Conservation (phyloP, 768 basidiomycete genomes). For the Hericium rajendrae region DNA sequence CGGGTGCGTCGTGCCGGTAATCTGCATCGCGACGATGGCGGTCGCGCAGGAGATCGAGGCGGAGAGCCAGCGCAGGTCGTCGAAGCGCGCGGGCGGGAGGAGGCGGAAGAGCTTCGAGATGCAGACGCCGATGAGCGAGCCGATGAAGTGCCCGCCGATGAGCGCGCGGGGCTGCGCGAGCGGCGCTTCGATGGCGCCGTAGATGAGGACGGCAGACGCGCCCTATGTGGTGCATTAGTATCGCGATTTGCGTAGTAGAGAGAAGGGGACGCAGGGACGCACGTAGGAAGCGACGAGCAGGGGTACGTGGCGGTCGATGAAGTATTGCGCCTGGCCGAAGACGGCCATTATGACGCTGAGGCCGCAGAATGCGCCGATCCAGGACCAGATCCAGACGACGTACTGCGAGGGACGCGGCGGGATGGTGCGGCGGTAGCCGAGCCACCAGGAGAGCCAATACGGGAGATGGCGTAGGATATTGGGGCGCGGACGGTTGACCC, state of each 20-base stretch:
- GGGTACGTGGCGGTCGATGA: slow-evolving; percentile 35
- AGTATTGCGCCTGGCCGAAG: slow-evolving; percentile 39
- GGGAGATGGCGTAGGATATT: slow-evolving; percentile 1
- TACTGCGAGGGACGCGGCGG: slow-evolving; percentile 25
- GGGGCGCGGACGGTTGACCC: not conserved
- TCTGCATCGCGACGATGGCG: slow-evolving; percentile 36
- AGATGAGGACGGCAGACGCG: slow-evolving; percentile 45
- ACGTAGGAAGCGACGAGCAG: slow-evolving; percentile 41
- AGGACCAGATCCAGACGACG: slow-evolving; percentile 41
- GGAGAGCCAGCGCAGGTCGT: slow-evolving; percentile 39
- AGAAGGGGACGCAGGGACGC: slow-evolving; percentile 10
- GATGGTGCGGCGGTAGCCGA: slow-evolving; percentile 10
- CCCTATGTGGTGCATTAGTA: slow-evolving; percentile 26
- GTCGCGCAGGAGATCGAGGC: slow-evolving; percentile 32
- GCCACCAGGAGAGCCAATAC: not conserved
- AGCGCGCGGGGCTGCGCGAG: slow-evolving; percentile 44
- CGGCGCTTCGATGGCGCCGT: slow-evolving; percentile 42
- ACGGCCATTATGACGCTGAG: slow-evolving; percentile 40
- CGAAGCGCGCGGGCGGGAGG: slow-evolving; percentile 32
- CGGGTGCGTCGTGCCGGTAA: slow-evolving; percentile 43
- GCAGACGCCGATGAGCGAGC: slow-evolving; percentile 37
- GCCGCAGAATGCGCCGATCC: slow-evolving; percentile 41
- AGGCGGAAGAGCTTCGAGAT: slow-evolving; percentile 43
- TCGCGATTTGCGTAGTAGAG: not conserved
- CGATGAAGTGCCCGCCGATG: slow-evolving; percentile 42